These are phyloP conservation scores for Phytophthora sansomeana DNA, from an alignment of 352 stramenopile species.

Conservation along the genomic window DNA sequence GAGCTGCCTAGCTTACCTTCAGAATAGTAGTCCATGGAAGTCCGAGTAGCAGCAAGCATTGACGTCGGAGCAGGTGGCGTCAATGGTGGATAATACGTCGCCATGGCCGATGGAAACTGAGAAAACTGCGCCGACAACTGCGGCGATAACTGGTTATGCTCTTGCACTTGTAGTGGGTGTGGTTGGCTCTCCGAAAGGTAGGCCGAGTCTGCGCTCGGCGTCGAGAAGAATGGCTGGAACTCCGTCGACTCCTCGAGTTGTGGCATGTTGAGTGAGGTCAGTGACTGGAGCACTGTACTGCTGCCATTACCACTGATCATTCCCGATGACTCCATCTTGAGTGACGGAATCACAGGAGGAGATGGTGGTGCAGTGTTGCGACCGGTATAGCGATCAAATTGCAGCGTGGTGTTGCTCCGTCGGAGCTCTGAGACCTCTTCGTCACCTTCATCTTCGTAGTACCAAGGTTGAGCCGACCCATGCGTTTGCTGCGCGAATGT, in stretches of 20 bases:
- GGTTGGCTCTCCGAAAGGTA: constrained; percentile 13
- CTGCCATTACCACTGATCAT: constrained; percentile 3
- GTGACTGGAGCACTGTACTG: constrained; percentile 10
- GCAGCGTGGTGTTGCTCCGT: constrained; percentile 2
- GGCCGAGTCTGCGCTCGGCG: constrained; percentile 9
- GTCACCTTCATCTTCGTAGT: constrained; percentile 22
- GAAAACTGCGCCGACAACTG: constrained; percentile 24
- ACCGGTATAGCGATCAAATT: constrained; percentile 6
- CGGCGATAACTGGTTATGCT: constrained; percentile 16
- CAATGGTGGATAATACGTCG: constrained; percentile 21
- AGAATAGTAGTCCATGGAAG: constrained; percentile 29
- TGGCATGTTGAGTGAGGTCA: constrained; percentile 25
- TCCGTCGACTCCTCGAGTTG: constrained; percentile 40
- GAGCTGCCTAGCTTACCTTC: constrained; percentile 33
- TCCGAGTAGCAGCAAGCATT: constrained; percentile 4
- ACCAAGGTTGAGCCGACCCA: constrained; percentile 13
- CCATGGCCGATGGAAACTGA: constrained; percentile 16
- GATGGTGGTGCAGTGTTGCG: constrained; percentile 3
- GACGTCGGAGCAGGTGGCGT: constrained; percentile 1
- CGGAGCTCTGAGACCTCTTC: constrained; percentile 8
- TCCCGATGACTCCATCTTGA: constrained; percentile 16
- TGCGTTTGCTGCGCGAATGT: constrained; percentile 19
- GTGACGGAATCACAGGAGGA: constrained; percentile 7
- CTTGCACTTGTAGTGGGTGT: constrained; percentile 2
- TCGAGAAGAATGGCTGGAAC: constrained; percentile 35